These are phyloP conservation scores for Mycena capillaripes DNA, from an alignment of 768 basidiomycete genomes.

Conservation along the genomic window DNA sequence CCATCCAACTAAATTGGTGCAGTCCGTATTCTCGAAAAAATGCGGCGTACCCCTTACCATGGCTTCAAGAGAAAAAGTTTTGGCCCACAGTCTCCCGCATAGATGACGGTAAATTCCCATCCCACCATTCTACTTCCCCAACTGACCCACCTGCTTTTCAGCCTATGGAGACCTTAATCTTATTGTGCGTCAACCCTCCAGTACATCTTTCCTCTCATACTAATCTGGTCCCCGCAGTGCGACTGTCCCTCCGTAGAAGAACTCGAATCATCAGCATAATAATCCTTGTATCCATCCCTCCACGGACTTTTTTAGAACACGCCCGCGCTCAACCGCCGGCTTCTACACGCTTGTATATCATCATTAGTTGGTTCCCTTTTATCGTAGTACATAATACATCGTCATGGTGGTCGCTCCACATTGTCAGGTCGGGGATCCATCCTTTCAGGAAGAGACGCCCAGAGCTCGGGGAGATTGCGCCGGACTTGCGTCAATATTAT, in stretches of 20 bases:
- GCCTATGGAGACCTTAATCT: conserved; percentile 96
- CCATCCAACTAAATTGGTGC: conserved; percentile 20
- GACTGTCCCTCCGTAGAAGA: conserved; percentile 92
- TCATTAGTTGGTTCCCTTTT: conserved; percentile 3
- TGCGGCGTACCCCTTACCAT: conserved; percentile 92
- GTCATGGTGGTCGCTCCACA: conserved; percentile 32
- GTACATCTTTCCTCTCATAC: background rate
- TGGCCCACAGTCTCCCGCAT: conserved; percentile 96
- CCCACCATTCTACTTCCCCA: background rate
- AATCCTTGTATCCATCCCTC: conserved; percentile 54
- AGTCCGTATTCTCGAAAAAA: conserved; percentile 92
- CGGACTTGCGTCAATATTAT: conserved; percentile 63
- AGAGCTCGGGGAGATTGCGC: conserved; percentile 55
- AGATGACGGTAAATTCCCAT: conserved; percentile 82
- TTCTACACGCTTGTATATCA: conserved; percentile 13
- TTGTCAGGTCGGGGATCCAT: conserved; percentile 30
- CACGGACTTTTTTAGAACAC: conserved; percentile 56
- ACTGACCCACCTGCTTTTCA: conserved; percentile 46
- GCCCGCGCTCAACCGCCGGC: conserved; percentile 52
- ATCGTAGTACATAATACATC: conserved; percentile 15
- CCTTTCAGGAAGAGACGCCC: conserved; percentile 43
- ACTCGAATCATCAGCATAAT: conserved; percentile 55
- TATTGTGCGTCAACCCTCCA: conserved; percentile 69
- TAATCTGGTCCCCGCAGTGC: conserved; percentile 66
- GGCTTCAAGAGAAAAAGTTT: conserved; percentile 91